These are phyloP conservation scores for Pontederia crassipes DNA, from an alignment of 176 grass and related monocot species.

Conservation along the genomic window DNA sequence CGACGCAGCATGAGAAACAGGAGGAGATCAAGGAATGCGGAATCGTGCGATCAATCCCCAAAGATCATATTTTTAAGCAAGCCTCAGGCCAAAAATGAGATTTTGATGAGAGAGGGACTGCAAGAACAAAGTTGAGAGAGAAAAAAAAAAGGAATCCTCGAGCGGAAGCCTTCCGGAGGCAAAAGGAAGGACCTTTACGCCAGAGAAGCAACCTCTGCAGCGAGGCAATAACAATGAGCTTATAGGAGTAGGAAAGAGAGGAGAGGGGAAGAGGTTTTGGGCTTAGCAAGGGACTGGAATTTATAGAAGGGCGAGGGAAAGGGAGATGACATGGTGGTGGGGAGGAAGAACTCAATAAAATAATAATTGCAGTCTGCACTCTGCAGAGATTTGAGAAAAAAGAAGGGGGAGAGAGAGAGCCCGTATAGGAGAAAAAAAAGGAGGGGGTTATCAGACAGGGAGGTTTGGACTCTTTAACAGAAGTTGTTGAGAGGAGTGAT, in stretches of 20 bases:
- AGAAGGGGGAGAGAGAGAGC: not conserved
- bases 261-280: not conserved
- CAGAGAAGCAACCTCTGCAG: not conserved
- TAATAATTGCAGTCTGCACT: not conserved
- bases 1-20: constrained; percentile 3
- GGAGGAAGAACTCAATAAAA: not conserved
- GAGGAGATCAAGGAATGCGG: not conserved
- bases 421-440: not conserved
- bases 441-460: not conserved
- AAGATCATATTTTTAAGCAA: not conserved
- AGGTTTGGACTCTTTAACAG: not conserved
- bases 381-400: not conserved
- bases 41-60: not conserved
- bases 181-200: not conserved
- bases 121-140: not conserved
- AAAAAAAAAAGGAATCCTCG: not conserved
- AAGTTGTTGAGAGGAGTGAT: constrained; percentile 8
- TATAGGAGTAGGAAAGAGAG: not conserved
- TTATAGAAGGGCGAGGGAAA: not conserved
- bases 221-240: not conserved
- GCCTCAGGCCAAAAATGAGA: not conserved
- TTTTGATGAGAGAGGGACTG: not conserved
- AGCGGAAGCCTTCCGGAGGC: not conserved
- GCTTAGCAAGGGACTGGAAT: not conserved
- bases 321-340: not conserved